Conservation (phyloP, 768 basidiomycete genomes). For the Boletus sp. region DNA sequence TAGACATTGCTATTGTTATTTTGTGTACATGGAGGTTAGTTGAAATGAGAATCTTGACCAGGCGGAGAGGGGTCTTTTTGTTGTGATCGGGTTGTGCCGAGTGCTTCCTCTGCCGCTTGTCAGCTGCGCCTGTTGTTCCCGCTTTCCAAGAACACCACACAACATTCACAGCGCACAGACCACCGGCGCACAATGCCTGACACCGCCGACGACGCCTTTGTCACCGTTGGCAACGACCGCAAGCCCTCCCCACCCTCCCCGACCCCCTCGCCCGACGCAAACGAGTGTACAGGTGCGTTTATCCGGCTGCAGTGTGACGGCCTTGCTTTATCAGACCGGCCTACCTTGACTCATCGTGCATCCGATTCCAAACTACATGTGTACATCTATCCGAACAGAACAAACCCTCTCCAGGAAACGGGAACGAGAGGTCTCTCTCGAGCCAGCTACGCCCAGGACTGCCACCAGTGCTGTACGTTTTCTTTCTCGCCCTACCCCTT, state of each 20-base stretch:
- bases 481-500: constrained; percentile 8
- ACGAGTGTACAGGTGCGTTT: constrained; percentile 41
- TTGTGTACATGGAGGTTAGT: background rate
- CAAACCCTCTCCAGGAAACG: constrained; percentile 62
- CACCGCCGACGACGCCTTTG: constrained; percentile 19
- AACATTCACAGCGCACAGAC: constrained; percentile 31
- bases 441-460: constrained; percentile 54
- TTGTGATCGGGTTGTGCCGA: constrained; percentile 35
- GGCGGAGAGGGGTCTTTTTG: constrained; percentile 12
- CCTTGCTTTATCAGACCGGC: constrained; percentile 26
- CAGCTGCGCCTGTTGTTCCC: constrained; percentile 33
- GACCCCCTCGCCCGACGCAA: constrained; percentile 45
- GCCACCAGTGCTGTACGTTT: constrained; percentile 34
- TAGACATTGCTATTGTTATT: background rate
- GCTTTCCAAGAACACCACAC: constrained; percentile 23
- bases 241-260: constrained; percentile 27
- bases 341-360: constrained; percentile 21
- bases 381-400: constrained; percentile 23
- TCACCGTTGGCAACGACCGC: constrained; percentile 13
- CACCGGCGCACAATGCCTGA: constrained; percentile 27
- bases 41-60: constrained; percentile 3
- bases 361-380: constrained; percentile 19
- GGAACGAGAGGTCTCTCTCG: constrained; percentile 74
- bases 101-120: constrained; percentile 29
- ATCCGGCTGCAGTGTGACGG: constrained; percentile 19